Evolutionary conservation across 352 stramenopile genomes (phyloP).

Genomic region (Globisporangium emineosum): DNA sequence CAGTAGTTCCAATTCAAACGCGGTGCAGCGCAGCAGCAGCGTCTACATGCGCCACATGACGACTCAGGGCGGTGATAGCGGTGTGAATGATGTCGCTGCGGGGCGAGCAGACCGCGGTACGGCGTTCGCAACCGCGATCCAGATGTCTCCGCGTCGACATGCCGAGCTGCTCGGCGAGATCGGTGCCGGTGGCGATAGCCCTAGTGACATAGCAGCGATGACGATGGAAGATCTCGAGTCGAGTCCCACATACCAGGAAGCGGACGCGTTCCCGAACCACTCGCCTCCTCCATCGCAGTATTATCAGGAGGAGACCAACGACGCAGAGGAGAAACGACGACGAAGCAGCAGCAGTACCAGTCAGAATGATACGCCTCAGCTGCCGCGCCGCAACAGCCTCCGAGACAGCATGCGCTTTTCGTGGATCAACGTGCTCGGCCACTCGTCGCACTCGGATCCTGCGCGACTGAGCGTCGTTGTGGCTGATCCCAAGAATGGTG

Average conservation of each 20-base stretch:
- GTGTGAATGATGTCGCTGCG: neutral
- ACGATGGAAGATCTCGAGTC: constrained; percentile 12
- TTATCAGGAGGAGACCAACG: neutral
- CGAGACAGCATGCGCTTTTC: constrained; percentile 52
- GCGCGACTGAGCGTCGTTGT: constrained; percentile 1
- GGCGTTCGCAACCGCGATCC: constrained; percentile 18
- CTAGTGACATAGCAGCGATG: constrained; percentile 1
- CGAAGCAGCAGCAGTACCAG: constrained; percentile 6
- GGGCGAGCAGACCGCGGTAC: neutral
- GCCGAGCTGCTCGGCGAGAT: constrained; percentile 10
- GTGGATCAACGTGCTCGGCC: constrained; percentile 57
- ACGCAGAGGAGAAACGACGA: neutral
- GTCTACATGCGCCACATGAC: neutral
- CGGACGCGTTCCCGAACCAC: constrained; percentile 5
- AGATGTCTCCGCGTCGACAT: constrained; percentile 11
- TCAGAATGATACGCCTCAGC: neutral
- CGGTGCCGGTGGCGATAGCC: neutral
- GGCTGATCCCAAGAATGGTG: neutral
- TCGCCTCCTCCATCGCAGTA: neutral
- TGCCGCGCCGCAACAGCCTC: constrained; percentile 30
- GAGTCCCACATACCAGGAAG: constrained; percentile 6
- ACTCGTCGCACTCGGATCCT: constrained; percentile 40
- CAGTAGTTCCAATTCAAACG: constrained; percentile 4
- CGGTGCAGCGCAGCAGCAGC: constrained; percentile 14
- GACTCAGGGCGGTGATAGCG: constrained; percentile 2